These are phyloP conservation scores for Myrmaecium sp. DNA, from an alignment of 2,329 filamentous ascomycete species.

Conservation along the genomic window DNA sequence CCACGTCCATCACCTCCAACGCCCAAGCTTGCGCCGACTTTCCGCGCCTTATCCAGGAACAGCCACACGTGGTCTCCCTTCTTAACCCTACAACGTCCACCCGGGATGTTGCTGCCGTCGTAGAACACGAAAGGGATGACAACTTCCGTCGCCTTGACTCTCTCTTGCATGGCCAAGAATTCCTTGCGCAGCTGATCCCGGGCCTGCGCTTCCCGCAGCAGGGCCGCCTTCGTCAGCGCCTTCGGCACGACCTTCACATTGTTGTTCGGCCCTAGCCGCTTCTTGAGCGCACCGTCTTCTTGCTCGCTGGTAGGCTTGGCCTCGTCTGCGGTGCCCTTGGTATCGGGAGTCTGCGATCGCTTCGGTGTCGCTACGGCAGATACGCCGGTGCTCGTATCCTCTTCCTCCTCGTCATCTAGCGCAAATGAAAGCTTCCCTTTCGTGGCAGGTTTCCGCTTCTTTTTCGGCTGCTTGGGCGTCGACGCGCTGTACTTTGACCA, in stretches of 20 bases:
- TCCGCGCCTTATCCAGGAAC: slow-evolving; percentile 79
- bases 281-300: slow-evolving; percentile 27
- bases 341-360: slow-evolving; percentile 15
- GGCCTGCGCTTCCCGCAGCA: slow-evolving; percentile 64
- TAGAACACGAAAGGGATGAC: slow-evolving; percentile 93
- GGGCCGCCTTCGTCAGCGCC: slow-evolving; percentile 54
- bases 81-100: slow-evolving; percentile 68
- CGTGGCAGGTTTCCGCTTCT: slow-evolving; percentile 34
- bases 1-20: slow-evolving; percentile 51
- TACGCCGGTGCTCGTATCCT: slow-evolving; percentile 25
- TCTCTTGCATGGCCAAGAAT: slow-evolving; percentile 67
- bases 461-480: slow-evolving; percentile 37
- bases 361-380: slow-evolving; percentile 21
- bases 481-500: slow-evolving; percentile 38
- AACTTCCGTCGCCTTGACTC: slow-evolving; percentile 77
- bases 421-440: slow-evolving; percentile 54
- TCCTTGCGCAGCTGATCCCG: slow-evolving; percentile 60
- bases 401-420: slow-evolving; percentile 48
- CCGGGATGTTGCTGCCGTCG: slow-evolving; percentile 78
- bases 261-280: slow-evolving; percentile 42
- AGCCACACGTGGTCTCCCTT: slow-evolving; percentile 91
- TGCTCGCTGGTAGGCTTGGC: slow-evolving; percentile 10
- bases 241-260: slow-evolving; percentile 51
- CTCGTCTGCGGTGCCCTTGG: slow-evolving; percentile 10
- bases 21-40: slow-evolving; percentile 69